Evolutionary conservation across 2,329 filamentous ascomycete genomes (phyloP), one percentile per base, ranked within the genome.

Genomic region (Chaetomiaceae sp.): DNA sequence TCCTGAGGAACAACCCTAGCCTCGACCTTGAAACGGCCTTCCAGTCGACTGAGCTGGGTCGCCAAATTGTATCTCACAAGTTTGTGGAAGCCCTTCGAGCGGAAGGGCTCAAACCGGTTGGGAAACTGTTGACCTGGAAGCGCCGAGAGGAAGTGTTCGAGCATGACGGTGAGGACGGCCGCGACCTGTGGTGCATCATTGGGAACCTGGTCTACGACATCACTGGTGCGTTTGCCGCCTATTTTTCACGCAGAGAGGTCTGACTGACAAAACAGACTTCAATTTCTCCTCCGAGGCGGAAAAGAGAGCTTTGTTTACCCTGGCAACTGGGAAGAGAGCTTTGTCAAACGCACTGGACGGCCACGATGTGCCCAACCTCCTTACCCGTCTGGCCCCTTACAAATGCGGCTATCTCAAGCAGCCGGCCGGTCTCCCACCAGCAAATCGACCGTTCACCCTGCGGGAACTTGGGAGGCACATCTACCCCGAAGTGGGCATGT

Each of bases 201-300:
- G 54, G 51, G 2, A 17, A 37, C 14, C 19, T 37, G 12, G 22
- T 56, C 8, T 56, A 53, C 31, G 37, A 56, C 37, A 44, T 56
- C n/a, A 56, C 46, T 4, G 11, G 53, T 55, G 22, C 9, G 47
- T 33, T 31, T 14, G 2, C 14, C 31, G 23, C 29, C 3, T 4
- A 11, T 11, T 2, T 14, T 8, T 23, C n/a, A 7, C 9, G 12
- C 6, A 14, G 5, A 12, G 15, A 14, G 3, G 14, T n/a, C 36
- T 46, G 14, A 46, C 40, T 12, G 15, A 7, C 6, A 22, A 14
- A 11, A 4, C 20, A 53, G 45, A 45, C 8, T 54, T 54, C 25
- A 33, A 23, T 7, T 54, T 46, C 39, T 8, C 8, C 9, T 49
- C 48, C 7, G 33, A 37, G 2, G 17, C 8, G 3, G 34, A 56